phyloP scores from a whole-genome alignment of 345 rosid species.

The Hevea brasiliensis region DNA sequence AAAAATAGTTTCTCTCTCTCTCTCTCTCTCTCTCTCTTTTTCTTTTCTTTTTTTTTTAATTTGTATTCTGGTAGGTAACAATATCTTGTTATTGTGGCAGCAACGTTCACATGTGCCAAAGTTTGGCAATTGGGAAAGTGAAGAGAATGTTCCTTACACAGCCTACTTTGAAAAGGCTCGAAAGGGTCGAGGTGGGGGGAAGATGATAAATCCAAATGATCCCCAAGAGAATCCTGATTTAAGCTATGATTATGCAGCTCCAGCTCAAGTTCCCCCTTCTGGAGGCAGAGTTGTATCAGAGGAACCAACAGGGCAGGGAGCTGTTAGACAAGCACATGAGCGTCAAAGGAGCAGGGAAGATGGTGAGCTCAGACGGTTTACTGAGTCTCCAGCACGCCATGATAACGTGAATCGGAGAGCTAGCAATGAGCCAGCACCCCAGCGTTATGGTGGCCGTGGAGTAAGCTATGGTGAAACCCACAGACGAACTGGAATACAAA shows the following conservation, averaged over 20 bases:
- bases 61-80: slow-evolving; percentile 19
- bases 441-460: slow-evolving; percentile 53
- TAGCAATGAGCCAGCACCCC: slow-evolving; percentile 34
- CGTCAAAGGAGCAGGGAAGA: slow-evolving; percentile 43
- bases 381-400: slow-evolving; percentile 45
- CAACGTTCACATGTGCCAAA: slow-evolving; percentile 73
- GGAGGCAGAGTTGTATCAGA: slow-evolving; percentile 42
- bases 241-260: slow-evolving; percentile 29
- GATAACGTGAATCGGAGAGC: slow-evolving; percentile 38
- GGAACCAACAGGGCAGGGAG: slow-evolving; percentile 36
- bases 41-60: not conserved
- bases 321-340: slow-evolving; percentile 43
- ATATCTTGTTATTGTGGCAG: slow-evolving; percentile 36
- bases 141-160: slow-evolving; percentile 81
- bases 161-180: slow-evolving; percentile 84
- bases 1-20: too few relatives aligned
- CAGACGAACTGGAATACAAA: slow-evolving; percentile 45
- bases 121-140: slow-evolving; percentile 90
- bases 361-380: slow-evolving; percentile 38
- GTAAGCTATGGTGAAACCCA: slow-evolving; percentile 40
- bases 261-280: slow-evolving; percentile 47
- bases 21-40: too few relatives aligned
- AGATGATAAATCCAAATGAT: slow-evolving; percentile 66
- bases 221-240: slow-evolving; percentile 60
- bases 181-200: slow-evolving; percentile 58